These are phyloP conservation scores for Avena insularis DNA, from an alignment of 176 grass and related monocot species.

Conservation along the genomic window DNA sequence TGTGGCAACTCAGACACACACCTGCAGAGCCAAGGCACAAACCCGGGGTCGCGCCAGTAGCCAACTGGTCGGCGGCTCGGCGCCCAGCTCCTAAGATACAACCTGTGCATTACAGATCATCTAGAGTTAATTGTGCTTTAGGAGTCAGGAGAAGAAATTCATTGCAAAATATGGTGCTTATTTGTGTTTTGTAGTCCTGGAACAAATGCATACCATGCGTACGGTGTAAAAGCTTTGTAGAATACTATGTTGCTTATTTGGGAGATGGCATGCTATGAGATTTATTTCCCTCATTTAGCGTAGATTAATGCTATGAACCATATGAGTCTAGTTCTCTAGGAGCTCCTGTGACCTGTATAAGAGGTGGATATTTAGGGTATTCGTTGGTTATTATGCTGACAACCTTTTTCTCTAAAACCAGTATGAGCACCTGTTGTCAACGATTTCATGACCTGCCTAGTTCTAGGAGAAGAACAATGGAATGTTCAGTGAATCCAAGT, in stretches of 20 bases:
- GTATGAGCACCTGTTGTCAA: neutral
- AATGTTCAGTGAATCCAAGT: neutral
- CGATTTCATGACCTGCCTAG: neutral
- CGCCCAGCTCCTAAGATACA: too few species aligned
- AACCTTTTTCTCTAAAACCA: conserved; percentile 1
- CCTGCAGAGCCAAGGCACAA: too few species aligned
- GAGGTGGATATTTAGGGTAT: neutral
- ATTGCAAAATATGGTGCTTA: too few species aligned
- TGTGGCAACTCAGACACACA: too few species aligned
- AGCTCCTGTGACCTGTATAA: neutral
- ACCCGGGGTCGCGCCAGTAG: too few species aligned
- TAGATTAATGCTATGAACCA: neutral
- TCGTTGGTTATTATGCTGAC: neutral
- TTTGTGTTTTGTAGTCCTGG: neutral
- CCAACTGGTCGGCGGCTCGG: too few species aligned
- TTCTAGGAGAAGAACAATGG: neutral
- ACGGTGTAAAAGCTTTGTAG: neutral
- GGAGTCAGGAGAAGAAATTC: too few species aligned
- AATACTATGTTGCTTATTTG: neutral
- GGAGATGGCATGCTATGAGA: conserved; percentile 9
- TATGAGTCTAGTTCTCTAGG: neutral
- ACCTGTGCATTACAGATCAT: neutral
- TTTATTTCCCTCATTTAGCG: neutral
- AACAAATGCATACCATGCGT: neutral
- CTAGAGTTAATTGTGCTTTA: neutral